Conservation (phyloP, 192 early-diverging fungal genomes). For the Rhizophagus clarus region DNA sequence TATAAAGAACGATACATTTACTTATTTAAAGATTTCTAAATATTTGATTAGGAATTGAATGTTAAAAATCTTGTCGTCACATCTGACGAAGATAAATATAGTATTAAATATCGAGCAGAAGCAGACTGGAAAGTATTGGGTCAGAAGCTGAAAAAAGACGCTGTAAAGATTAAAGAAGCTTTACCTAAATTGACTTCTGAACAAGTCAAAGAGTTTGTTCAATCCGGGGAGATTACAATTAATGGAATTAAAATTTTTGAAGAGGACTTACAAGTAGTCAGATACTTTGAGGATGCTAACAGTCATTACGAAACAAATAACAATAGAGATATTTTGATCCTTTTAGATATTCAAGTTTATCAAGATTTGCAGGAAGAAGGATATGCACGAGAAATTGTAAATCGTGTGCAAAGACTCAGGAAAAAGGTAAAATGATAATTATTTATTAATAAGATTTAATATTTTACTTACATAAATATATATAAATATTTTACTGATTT, state of each 20-base stretch:
- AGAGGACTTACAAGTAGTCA: slow-evolving; percentile 84
- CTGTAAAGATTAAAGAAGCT: slow-evolving; percentile 82
- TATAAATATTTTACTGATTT: not conserved
- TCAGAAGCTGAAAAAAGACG: slow-evolving; percentile 87
- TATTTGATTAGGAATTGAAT: slow-evolving; percentile 72
- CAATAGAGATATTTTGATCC: slow-evolving; percentile 82
- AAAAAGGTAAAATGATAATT: slow-evolving; percentile 69
- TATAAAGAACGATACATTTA: too few species aligned
- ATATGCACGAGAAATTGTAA: slow-evolving; percentile 91
- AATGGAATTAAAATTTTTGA: slow-evolving; percentile 78
- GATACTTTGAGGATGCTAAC: slow-evolving; percentile 77
- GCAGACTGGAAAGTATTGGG: slow-evolving; percentile 92
- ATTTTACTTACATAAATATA: not conserved
- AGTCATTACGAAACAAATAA: slow-evolving; percentile 74
- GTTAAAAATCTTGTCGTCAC: slow-evolving; percentile 86
- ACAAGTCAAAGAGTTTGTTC: slow-evolving; percentile 81
- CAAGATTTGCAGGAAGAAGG: slow-evolving; percentile 86
- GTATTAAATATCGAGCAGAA: slow-evolving; percentile 90
- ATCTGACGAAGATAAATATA: slow-evolving; percentile 86
- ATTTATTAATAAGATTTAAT: not conserved
- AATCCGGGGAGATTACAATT: slow-evolving; percentile 66
- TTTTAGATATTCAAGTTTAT: slow-evolving; percentile 85
- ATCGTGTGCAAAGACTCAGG: slow-evolving; percentile 93
- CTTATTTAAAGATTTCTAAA: not conserved
- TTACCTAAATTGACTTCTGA: slow-evolving; percentile 72